Percentiles rank a stretch among this genome's conserved stretches.
phyloP scores from a whole-genome alignment of 1,284 basidiomycete genomes.

The Anthracocystis walkeri region DNA sequence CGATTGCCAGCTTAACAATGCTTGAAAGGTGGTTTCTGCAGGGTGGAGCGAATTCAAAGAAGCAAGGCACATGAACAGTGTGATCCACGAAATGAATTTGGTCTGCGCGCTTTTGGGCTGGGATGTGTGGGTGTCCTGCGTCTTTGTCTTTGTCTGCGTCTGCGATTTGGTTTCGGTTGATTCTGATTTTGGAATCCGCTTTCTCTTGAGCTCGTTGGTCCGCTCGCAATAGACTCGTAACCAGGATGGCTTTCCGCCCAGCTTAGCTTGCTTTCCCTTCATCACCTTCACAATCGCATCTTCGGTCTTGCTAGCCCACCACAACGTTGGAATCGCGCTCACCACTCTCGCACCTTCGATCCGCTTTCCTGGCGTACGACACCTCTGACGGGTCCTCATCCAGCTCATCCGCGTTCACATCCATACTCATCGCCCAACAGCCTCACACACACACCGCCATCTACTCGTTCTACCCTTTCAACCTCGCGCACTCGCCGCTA shows the following conservation, averaged over 20 bases:
- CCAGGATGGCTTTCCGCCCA: background rate
- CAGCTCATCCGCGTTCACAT: background rate
- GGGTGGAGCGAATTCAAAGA: background rate
- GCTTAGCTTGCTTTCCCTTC: background rate
- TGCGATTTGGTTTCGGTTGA: background rate
- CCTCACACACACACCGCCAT: background rate
- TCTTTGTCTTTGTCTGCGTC: no score
- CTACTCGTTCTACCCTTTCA: background rate
- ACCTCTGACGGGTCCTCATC: background rate
- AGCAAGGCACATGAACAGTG: background rate
- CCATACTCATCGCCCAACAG: background rate
- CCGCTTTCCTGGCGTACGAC: constrained; percentile 1
- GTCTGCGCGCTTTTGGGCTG: background rate
- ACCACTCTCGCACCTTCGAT: background rate
- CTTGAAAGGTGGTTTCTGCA: background rate
- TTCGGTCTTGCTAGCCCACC: background rate
- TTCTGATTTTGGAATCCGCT: background rate
- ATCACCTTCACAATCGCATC: constrained; percentile 1
- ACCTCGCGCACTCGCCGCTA: constrained; percentile 4
- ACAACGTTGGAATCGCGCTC: background rate
- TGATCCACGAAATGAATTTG: background rate
- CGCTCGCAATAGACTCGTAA: constrained; percentile 2
- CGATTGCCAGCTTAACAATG: background rate
- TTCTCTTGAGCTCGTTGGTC: background rate
- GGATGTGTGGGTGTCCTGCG: no score